Conservation (phyloP, 768 basidiomycete genomes). For the Tricholoma matsutake region DNA sequence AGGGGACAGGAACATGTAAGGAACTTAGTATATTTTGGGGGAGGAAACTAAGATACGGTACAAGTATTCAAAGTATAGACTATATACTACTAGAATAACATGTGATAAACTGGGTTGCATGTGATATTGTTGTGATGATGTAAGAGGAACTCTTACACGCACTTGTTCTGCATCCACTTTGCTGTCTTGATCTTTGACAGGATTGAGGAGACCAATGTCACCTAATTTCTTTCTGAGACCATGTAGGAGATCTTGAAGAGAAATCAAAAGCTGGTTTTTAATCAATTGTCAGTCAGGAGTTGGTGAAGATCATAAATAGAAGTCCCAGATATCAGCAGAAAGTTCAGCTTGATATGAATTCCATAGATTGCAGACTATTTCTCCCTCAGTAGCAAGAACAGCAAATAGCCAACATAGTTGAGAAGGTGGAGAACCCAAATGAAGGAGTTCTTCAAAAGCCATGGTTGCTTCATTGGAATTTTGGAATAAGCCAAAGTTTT, state of each 20-base stretch:
- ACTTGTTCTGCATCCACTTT: not conserved
- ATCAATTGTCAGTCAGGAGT: not conserved
- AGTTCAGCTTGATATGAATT: conserved; percentile 4
- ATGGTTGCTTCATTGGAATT: conserved; percentile 15
- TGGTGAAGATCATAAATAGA: not conserved
- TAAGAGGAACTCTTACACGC: too few species aligned
- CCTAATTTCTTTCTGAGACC: too few species aligned
- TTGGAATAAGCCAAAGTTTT: conserved; percentile 12
- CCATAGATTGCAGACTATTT: conserved; percentile 14
- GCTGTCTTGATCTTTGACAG: not conserved
- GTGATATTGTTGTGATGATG: too few species aligned
- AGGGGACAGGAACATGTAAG: too few species aligned
- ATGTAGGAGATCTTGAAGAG: not conserved
- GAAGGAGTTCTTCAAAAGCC: conserved; percentile 34
- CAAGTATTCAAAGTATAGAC: too few species aligned
- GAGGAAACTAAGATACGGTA: too few species aligned
- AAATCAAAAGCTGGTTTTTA: not conserved
- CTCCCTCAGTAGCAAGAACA: conserved; percentile 34
- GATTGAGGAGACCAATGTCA: not conserved
- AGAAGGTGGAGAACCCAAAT: conserved; percentile 26
- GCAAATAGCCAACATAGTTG: conserved; percentile 39
- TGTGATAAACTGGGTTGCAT: too few species aligned
- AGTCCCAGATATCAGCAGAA: conserved; percentile 8
- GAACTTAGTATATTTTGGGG: too few species aligned
- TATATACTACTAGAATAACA: too few species aligned